phyloP scores from a whole-genome alignment of 768 basidiomycete species.

The Mycena capillaripes region DNA sequence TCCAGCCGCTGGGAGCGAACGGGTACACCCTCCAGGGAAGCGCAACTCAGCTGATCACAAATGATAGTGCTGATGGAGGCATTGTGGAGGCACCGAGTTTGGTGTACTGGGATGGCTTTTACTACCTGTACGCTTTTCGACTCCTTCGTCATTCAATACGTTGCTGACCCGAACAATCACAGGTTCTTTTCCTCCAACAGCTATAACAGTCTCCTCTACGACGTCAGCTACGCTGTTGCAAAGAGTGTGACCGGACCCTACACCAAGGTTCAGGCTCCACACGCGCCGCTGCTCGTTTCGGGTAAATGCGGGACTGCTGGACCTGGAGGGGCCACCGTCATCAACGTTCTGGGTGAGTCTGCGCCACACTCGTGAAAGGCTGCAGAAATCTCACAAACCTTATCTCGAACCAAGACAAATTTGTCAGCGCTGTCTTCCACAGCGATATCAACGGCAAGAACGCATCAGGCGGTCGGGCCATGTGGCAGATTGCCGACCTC shows the following conservation, averaged over 20 bases:
- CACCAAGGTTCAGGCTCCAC: constrained; percentile 42
- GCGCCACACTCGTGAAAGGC: too few relatives aligned
- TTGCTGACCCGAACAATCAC: too few relatives aligned
- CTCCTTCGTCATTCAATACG: too few relatives aligned
- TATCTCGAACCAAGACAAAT: too few relatives aligned
- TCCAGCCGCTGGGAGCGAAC: constrained; percentile 45
- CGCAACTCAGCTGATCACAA: constrained; percentile 43
- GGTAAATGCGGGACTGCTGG: constrained; percentile 35
- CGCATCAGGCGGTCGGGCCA: too few relatives aligned
- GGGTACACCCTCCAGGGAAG: constrained; percentile 40
- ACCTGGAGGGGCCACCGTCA: constrained; percentile 38
- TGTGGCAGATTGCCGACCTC: too few relatives aligned
- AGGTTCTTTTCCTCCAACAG: constrained; percentile 47
- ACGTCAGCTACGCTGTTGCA: constrained; percentile 48
- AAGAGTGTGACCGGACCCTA: constrained; percentile 45
- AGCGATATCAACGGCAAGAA: too few relatives aligned
- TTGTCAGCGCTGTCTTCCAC: too few relatives aligned
- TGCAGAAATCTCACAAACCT: too few relatives aligned
- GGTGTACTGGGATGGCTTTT: constrained; percentile 29
- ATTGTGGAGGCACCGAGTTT: constrained; percentile 48
- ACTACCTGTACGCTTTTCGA: constrained; percentile 9
- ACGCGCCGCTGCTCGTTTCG: constrained; percentile 39
- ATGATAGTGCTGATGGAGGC: constrained; percentile 42
- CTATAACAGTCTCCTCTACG: constrained; percentile 43
- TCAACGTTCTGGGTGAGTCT: too few relatives aligned